These are phyloP conservation scores for Ophioceras dolichostomum DNA, from an alignment of 2,329 filamentous ascomycete species.

Conservation along the genomic window DNA sequence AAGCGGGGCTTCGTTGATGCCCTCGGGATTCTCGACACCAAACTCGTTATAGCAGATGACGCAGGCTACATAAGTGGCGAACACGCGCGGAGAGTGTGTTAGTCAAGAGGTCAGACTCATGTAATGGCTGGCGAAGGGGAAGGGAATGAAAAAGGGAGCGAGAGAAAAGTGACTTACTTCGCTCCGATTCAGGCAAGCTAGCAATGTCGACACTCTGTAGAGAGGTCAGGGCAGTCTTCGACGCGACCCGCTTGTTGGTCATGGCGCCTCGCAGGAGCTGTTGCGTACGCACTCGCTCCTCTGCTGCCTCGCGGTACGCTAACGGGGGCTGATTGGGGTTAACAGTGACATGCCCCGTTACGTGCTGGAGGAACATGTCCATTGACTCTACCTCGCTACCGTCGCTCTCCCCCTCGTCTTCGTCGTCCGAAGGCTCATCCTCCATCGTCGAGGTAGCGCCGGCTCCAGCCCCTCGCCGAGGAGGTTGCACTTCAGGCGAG, in stretches of 20 bases:
- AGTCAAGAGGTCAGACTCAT: too few species aligned
- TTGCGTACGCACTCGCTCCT: conserved; percentile 23
- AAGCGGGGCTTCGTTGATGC: conserved; percentile 41
- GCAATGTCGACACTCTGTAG: conserved; percentile 32
- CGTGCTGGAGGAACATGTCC: conserved; percentile 2
- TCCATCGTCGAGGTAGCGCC: not conserved
- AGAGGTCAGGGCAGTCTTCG: conserved; percentile 30
- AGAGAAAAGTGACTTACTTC: conserved; percentile 33
- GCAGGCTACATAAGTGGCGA: conserved; percentile 29
- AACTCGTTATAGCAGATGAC: conserved; percentile 55
- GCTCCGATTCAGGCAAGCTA: conserved; percentile 31
- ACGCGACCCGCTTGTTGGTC: conserved; percentile 32
- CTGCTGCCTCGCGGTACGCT: conserved; percentile 11
- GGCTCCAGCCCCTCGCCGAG: conserved; percentile 1
- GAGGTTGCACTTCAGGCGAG: too few species aligned
- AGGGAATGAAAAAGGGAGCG: too few species aligned
- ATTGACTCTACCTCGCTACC: not conserved
- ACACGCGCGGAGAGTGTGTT: not conserved
- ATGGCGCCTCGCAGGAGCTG: conserved; percentile 33
- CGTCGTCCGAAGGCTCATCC: not conserved
- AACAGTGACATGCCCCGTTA: not conserved
- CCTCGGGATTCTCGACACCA: conserved; percentile 43
- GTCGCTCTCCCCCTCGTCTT: not conserved
- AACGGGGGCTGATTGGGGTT: conserved; percentile 2
- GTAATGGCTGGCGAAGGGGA: too few species aligned